A percentile compares a stretch with the other conserved stretches of the same genome.
Evolutionary conservation across 2,329 filamentous ascomycete genomes (phyloP).

Genomic region (Monilinia fructicola): DNA sequence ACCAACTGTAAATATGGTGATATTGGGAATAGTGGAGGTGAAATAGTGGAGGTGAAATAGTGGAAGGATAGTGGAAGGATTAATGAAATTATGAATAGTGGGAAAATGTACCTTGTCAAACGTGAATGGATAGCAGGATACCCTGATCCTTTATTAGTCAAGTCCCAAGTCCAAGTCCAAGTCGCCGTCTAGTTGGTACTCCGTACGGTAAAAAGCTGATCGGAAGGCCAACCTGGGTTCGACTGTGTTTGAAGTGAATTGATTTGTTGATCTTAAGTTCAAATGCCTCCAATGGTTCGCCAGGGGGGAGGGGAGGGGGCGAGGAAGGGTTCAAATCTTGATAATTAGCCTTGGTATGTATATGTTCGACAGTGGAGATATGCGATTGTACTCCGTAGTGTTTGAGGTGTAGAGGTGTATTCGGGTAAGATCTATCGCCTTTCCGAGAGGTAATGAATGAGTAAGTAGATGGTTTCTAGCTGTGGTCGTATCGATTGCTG

Average conservation of each 20-base stretch:
- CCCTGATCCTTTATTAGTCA: neutral
- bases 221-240: neutral
- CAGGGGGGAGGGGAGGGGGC: too few species aligned
- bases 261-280: slow-evolving; percentile 2
- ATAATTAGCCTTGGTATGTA: neutral
- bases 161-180: neutral
- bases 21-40: slow-evolving; percentile 5
- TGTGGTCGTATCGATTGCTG: neutral
- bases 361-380: slow-evolving; percentile 14
- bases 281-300: neutral
- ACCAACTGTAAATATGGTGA: slow-evolving; percentile 14
- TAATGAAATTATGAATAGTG: neutral
- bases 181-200: neutral
- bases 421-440: slow-evolving; percentile 15
- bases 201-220: neutral
- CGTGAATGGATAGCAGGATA: neutral
- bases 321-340: too few species aligned
- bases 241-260: neutral
- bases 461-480: neutral
- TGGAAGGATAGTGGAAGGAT: slow-evolving; percentile 1
- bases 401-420: neutral
- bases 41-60: neutral
- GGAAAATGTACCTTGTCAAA: neutral
- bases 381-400: neutral
- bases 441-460: slow-evolving; percentile 6